A percentile compares a stretch with the other conserved stretches of the same genome.
Conservation (phyloP, 805 yeast genomes). For the Metschnikowia corniflorae region DNA sequence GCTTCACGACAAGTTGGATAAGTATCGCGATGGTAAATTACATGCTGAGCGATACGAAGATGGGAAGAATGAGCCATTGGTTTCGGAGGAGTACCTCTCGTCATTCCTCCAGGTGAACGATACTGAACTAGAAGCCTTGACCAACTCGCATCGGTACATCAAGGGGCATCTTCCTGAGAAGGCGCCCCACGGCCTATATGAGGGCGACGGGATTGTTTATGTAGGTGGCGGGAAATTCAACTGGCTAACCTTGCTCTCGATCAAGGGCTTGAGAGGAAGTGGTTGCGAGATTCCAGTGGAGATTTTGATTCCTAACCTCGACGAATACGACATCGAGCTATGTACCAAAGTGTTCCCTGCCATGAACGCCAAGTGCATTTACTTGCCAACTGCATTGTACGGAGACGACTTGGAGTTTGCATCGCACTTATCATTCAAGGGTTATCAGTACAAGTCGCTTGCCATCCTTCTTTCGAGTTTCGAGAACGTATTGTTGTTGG, state of each 20-base stretch:
- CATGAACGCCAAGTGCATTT: conserved; percentile 37
- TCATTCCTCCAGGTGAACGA: conserved; percentile 45
- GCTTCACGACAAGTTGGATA: conserved; percentile 35
- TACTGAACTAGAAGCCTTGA: conserved; percentile 43
- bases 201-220: conserved; percentile 56
- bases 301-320: conserved; percentile 67
- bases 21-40: conserved; percentile 33
- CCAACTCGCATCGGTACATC: conserved; percentile 44
- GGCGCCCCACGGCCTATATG: conserved; percentile 34
- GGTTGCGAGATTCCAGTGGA: conserved; percentile 78
- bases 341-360: conserved; percentile 38
- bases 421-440: conserved; percentile 37
- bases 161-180: conserved; percentile 42
- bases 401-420: conserved; percentile 19
- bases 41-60: conserved; percentile 30
- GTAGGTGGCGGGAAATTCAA: conserved; percentile 82
- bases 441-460: conserved; percentile 42
- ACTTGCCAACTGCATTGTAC: conserved; percentile 30
- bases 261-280: conserved; percentile 59
- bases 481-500: conserved; percentile 66
- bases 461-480: conserved; percentile 48
- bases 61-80: conserved; percentile 31
- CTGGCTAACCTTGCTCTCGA: conserved; percentile 64
- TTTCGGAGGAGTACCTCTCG: conserved; percentile 52
- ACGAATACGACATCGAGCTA: conserved; percentile 68